These are phyloP conservation scores for Skeletonema costatum DNA, from an alignment of 108 stramenopile genomes.

Conservation along the genomic window DNA sequence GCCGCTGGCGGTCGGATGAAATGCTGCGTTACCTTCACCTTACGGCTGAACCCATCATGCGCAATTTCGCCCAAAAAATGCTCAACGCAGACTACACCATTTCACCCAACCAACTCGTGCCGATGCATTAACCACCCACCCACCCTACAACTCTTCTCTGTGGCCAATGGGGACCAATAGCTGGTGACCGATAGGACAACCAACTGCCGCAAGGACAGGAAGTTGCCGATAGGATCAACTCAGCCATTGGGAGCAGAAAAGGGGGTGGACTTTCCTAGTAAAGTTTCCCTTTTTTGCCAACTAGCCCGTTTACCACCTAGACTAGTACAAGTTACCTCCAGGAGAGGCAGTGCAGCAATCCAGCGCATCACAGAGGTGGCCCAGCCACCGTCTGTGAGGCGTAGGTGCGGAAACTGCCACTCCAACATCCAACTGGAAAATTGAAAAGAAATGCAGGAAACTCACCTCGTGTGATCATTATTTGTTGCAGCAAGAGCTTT, in stretches of 20 bases:
- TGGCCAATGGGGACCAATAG: no score
- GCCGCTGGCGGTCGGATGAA: slow-evolving; percentile 55
- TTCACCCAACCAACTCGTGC: slow-evolving; percentile 13
- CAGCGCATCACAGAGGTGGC: background rate
- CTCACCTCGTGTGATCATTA: no score
- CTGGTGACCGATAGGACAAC: no score
- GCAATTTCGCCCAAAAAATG: slow-evolving; percentile 37
- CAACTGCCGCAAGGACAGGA: no score
- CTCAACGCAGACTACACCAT: slow-evolving; percentile 35
- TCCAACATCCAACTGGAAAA: no score
- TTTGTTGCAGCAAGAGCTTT: no score
- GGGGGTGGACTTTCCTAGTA: no score
- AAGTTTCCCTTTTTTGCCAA: no score
- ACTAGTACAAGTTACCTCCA: background rate
- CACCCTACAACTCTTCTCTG: background rate
- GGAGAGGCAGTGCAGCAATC: background rate
- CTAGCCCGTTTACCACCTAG: background rate
- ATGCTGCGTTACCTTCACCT: slow-evolving; percentile 65
- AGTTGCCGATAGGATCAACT: no score
- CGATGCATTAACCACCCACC: background rate
- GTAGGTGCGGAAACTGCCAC: no score
- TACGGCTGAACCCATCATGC: slow-evolving; percentile 41
- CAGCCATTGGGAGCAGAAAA: no score
- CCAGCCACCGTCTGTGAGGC: background rate
- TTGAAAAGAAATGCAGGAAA: no score